phyloP scores from a whole-genome alignment of 495 filamentous ascomycete species.

The Penicillium ochrochloron region DNA sequence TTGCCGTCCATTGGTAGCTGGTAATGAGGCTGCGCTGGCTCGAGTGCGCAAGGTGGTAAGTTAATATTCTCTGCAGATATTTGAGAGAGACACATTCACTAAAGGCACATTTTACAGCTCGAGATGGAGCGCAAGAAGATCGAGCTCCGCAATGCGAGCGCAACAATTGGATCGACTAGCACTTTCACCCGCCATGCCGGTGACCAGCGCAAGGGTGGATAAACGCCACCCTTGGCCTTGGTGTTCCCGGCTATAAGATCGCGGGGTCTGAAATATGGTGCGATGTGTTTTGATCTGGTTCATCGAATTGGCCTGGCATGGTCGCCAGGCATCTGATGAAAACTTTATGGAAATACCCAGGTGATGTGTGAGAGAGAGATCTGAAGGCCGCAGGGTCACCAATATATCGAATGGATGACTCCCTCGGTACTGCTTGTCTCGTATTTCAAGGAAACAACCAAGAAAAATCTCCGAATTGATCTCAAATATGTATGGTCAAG shows the following conservation, averaged over 20 bases:
- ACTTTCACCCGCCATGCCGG: constrained; percentile 38
- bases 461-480: constrained; percentile 3
- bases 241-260: neutral
- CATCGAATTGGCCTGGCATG: constrained; percentile 11
- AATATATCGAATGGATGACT: neutral
- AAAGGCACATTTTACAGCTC: constrained; percentile 32
- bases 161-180: constrained; percentile 45
- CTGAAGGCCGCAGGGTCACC: constrained; percentile 8
- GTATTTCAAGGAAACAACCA: neutral
- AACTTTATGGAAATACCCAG: constrained; percentile 29
- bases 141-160: constrained; percentile 50
- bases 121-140: constrained; percentile 58
- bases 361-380: constrained; percentile 15
- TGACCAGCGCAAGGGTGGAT: constrained; percentile 38
- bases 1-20: constrained; percentile 54
- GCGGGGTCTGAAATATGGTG: constrained; percentile 11
- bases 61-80: constrained; percentile 16
- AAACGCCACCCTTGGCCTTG: constrained; percentile 9
- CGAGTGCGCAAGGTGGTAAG: constrained; percentile 69
- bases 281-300: constrained; percentile 17
- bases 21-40: constrained; percentile 54
- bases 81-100: neutral
- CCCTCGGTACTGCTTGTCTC: constrained; percentile 2
- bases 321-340: constrained; percentile 12
- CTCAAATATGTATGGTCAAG: neutral